Evolutionary conservation across 768 basidiomycete genomes (phyloP).

Genomic region (Russula abietina): DNA sequence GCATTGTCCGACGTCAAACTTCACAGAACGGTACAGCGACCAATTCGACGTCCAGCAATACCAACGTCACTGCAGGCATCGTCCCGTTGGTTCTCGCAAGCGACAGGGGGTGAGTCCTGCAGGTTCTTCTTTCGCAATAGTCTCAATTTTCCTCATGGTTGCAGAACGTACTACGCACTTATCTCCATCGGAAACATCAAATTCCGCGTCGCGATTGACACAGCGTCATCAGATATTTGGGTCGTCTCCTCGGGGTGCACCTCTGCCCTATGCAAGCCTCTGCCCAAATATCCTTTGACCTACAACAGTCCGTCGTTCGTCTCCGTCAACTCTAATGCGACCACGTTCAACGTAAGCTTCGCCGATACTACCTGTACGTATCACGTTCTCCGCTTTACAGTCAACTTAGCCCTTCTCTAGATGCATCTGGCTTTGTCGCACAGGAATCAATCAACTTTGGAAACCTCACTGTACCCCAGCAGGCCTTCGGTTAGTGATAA

Average conservation of each 20-base stretch:
- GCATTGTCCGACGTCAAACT: conserved; percentile 18
- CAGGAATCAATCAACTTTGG: conserved; percentile 54
- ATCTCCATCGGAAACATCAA: conserved; percentile 55
- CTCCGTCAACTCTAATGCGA: conserved; percentile 54
- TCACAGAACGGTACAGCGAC: neutral
- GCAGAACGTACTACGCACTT: conserved; percentile 62
- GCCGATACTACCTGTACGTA: conserved; percentile 62
- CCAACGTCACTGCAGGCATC: conserved; percentile 1
- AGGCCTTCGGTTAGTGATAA: conserved; percentile 55
- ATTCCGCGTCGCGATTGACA: conserved; percentile 69
- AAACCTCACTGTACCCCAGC: conserved; percentile 54
- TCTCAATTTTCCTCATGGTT: neutral
- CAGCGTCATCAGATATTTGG: conserved; percentile 71
- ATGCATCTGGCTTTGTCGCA: conserved; percentile 63
- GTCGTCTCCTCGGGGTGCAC: conserved; percentile 57
- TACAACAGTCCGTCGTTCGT: conserved; percentile 63
- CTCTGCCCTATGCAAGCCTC: conserved; percentile 45
- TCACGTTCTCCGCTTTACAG: neutral
- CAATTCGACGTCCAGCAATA: conserved; percentile 6
- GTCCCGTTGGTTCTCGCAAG: conserved; percentile 19
- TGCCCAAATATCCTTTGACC: conserved; percentile 65
- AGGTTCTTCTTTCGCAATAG: neutral
- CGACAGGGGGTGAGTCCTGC: conserved; percentile 21
- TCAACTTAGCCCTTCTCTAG: conserved; percentile 34
- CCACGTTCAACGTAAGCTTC: conserved; percentile 54